These are phyloP conservation scores for Meira nashicola DNA, from an alignment of 1,284 basidiomycete genomes.

Conservation along the genomic window DNA sequence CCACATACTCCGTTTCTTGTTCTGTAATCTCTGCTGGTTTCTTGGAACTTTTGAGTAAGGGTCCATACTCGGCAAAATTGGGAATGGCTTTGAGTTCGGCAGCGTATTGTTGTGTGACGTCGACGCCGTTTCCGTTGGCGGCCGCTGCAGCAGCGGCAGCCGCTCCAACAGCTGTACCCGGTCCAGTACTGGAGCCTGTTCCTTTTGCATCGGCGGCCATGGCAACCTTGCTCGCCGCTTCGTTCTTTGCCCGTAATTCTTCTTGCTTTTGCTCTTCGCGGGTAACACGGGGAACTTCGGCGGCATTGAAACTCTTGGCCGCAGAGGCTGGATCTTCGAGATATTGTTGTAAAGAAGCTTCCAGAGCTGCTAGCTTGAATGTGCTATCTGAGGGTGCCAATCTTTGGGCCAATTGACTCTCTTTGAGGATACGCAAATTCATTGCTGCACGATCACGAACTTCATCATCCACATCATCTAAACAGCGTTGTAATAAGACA, in stretches of 20 bases:
- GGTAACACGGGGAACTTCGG: conserved; percentile 38
- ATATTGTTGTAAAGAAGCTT: conserved; percentile 39
- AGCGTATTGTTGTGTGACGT: conserved; percentile 63
- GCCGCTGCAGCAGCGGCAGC: conserved; percentile 19
- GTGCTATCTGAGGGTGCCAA: conserved; percentile 81
- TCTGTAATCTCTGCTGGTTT: conserved; percentile 84
- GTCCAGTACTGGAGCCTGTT: conserved; percentile 16
- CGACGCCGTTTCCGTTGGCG: conserved; percentile 43
- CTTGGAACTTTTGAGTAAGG: conserved; percentile 77
- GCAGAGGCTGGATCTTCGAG: conserved; percentile 33
- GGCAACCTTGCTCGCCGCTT: conserved; percentile 43
- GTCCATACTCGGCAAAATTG: conserved; percentile 78
- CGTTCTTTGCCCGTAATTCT: conserved; percentile 42
- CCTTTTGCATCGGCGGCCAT: conserved; percentile 41
- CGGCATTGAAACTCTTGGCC: conserved; percentile 36
- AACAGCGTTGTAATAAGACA: conserved; percentile 67
- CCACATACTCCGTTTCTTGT: conserved; percentile 96
- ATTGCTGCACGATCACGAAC: conserved; percentile 95
- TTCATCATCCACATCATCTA: conserved; percentile 98
- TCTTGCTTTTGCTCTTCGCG: conserved; percentile 41
- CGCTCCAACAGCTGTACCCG: conserved; percentile 22
- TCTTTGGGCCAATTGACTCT: conserved; percentile 71
- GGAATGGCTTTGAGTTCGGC: conserved; percentile 79
- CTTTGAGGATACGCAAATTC: conserved; percentile 71
- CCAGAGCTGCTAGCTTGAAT: conserved; percentile 46